Evolutionary conservation across 2,329 filamentous ascomycete species (phyloP), one percentile per base, ranked within the genome.

Genomic region (Diaporthe vaccinii): DNA sequence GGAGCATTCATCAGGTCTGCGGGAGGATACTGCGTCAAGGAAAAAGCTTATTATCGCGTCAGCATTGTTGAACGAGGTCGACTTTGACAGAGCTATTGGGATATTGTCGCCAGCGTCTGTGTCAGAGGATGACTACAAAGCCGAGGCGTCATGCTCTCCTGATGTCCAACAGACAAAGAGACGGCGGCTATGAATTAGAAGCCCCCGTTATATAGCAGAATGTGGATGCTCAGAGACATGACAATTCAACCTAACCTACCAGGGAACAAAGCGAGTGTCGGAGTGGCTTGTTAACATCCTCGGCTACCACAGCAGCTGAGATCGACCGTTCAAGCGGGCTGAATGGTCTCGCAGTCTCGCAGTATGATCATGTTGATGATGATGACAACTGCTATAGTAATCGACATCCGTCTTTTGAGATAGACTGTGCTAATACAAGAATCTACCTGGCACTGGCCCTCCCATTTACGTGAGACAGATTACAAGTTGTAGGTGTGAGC

Each of bases 401-500:
- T 49, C 20, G 46, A n/a, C 46, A n/a, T n/a, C 46, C 20, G 22
- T 49, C 46, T 2, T 22, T n/a, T 10, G 20, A n/a, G 20, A 49
- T 7, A 49, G 46, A 49, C 46, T 22, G 46, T 49, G 20, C n/a
- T 8, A 2, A 49, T n/a, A 49, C 22, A n/a, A 49, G 22, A 3
- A 49, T 49, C 46, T 49, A 49, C 17, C 46, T 49, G 46, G 9
- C 46, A 49, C 20, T 3, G 20, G 20, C 46, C 46, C 22, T 49
- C 44, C 7, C 9, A 51, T 51, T n/a, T 51, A 14, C 49, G 49
- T 25, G 22, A 22, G 17, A 36, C 55, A 36, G 4, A 39, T 62
- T 44, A 62, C 39, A 46, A 28, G 25, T 22, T 62, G 68, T 72
- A 72, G 39, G 68, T 72, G 25, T 72, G 55, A 28, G 68, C 68